Evolutionary conservation across 2,329 filamentous ascomycete genomes (phyloP).

Genomic region (Huntiella omanensis): DNA sequence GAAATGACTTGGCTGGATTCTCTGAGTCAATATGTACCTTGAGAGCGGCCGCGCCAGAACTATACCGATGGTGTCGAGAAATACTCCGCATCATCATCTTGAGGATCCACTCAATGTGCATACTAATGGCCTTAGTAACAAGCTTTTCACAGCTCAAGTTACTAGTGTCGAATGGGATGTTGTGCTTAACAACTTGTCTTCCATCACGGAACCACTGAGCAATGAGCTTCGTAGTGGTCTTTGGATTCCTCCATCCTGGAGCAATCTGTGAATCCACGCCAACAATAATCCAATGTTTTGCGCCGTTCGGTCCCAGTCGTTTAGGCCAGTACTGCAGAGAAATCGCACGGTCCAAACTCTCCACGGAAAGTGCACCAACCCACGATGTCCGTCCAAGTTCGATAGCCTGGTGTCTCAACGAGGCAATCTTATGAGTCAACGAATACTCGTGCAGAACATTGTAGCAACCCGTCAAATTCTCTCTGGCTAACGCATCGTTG

Average conservation of each 20-base stretch:
- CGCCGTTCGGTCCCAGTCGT: constrained; percentile 29
- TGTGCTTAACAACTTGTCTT: constrained; percentile 49
- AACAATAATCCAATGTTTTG: constrained; percentile 82
- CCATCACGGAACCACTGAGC: constrained; percentile 74
- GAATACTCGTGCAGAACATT: constrained; percentile 73
- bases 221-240: constrained; percentile 34
- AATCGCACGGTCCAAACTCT: constrained; percentile 62
- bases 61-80: constrained; percentile 39
- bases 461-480: constrained; percentile 66
- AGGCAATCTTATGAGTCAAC: constrained; percentile 75
- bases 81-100: constrained; percentile 45
- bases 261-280: constrained; percentile 48
- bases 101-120: constrained; percentile 56
- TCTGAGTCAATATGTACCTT: constrained; percentile 35
- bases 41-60: constrained; percentile 38
- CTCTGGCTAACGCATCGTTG: constrained; percentile 49
- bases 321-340: constrained; percentile 82
- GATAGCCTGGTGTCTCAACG: constrained; percentile 58
- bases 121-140: constrained; percentile 53
- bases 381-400: constrained; percentile 53
- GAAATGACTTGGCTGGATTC: constrained; percentile 46
- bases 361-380: constrained; percentile 59
- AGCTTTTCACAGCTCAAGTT: constrained; percentile 56
- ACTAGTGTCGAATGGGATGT: constrained; percentile 47
- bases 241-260: constrained; percentile 22